Percentiles rank a stretch among this genome's conserved stretches.
These are phyloP conservation scores for Ascobolus immersus DNA, from an alignment of 495 filamentous ascomycete species.

Conservation along the genomic window DNA sequence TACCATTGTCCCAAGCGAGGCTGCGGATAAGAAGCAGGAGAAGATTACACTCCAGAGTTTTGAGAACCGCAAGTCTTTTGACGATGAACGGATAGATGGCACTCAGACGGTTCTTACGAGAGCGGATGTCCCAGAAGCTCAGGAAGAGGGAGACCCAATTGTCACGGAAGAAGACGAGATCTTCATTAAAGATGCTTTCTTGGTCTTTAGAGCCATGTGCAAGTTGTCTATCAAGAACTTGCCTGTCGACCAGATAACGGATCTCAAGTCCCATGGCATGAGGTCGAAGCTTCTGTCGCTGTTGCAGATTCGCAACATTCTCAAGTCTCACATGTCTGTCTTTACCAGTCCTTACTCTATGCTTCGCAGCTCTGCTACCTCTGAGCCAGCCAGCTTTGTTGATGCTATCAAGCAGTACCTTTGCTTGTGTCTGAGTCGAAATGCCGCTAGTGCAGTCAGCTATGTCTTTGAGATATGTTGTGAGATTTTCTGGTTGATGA, in stretches of 20 bases:
- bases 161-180: slow-evolving; percentile 83
- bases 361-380: slow-evolving; percentile 60
- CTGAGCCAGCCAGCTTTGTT: slow-evolving; percentile 71
- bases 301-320: slow-evolving; percentile 73
- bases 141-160: slow-evolving; percentile 31
- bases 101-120: slow-evolving; percentile 79
- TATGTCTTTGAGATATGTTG: slow-evolving; percentile 85
- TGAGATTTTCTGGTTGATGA: slow-evolving; percentile 93
- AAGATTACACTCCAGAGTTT: slow-evolving; percentile 91
- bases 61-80: slow-evolving; percentile 77
- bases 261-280: slow-evolving; percentile 84
- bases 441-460: slow-evolving; percentile 76
- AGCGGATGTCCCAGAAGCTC: slow-evolving; percentile 29
- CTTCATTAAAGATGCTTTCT: slow-evolving; percentile 83
- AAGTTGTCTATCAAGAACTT: slow-evolving; percentile 84
- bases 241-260: slow-evolving; percentile 68
- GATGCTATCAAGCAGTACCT: slow-evolving; percentile 91
- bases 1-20: slow-evolving; percentile 15
- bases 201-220: slow-evolving; percentile 93
- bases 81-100: slow-evolving; percentile 72
- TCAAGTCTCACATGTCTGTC: slow-evolving; percentile 69
- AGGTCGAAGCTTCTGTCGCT: slow-evolving; percentile 86
- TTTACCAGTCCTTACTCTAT: slow-evolving; percentile 76
- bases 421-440: slow-evolving; percentile 75
- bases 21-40: slow-evolving; percentile 22